Conservation (phyloP, 306 rosid genomes). For the Vigna reflexopilosa region DNA sequence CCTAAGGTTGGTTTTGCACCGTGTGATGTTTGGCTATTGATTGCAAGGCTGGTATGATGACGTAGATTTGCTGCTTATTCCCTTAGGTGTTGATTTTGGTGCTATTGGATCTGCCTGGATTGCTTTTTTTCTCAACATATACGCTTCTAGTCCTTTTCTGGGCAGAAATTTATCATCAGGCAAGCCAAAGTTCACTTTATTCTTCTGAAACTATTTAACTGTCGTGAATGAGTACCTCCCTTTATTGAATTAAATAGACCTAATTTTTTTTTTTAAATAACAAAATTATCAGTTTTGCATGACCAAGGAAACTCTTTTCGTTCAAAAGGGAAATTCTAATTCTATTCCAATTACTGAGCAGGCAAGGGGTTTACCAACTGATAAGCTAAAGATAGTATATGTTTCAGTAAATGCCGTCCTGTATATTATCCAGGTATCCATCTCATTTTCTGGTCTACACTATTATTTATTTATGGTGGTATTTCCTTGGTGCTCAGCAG, state of each 20-base stretch:
- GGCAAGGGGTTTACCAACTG: constrained; percentile 93
- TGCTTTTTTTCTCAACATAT: constrained; percentile 89
- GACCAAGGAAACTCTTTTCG: constrained; percentile 2
- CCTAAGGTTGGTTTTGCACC: constrained; percentile 66
- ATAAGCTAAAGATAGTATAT: constrained; percentile 79
- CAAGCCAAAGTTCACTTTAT: constrained; percentile 45
- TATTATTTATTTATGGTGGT: background rate
- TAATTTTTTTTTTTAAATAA: background rate
- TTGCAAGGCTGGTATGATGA: constrained; percentile 42
- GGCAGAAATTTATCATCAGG: constrained; percentile 99
- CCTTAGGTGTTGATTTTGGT: constrained; percentile 72
- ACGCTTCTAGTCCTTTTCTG: constrained; percentile 94
- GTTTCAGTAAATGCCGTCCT: constrained; percentile 70
- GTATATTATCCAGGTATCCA: constrained; percentile 78
- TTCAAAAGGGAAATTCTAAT: constrained; percentile 15
- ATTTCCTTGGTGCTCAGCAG: background rate
- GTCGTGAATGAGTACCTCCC: background rate
- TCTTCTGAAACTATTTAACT: background rate
- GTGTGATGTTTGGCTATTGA: background rate
- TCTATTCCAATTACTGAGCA: constrained; percentile 47
- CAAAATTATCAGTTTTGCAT: background rate
- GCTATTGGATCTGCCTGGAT: constrained; percentile 85
- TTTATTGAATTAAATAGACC: background rate
- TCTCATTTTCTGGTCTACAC: constrained; percentile 30
- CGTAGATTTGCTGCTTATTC: constrained; percentile 43